Percentiles rank a stretch among this genome's conserved stretches.
Evolutionary conservation across 768 basidiomycete genomes (phyloP).

Genomic region (Kondoa subrosea): DNA sequence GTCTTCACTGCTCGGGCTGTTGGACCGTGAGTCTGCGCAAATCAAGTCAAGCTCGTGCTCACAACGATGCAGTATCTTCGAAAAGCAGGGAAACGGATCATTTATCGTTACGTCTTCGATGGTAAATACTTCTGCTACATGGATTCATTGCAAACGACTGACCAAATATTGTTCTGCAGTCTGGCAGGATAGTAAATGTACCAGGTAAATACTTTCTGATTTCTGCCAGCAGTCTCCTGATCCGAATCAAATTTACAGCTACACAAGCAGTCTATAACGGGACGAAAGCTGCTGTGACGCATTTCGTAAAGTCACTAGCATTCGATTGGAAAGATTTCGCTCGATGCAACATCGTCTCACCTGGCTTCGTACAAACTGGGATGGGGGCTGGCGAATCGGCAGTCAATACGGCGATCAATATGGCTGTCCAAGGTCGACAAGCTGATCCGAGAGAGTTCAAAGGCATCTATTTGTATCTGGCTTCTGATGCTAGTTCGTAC

Average conservation of each 20-base stretch:
- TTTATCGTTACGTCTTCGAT: conserved; percentile 26
- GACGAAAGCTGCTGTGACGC: conserved; percentile 31
- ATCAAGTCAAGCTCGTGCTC: too few species aligned
- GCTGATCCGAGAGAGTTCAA: conserved; percentile 16
- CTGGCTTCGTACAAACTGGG: conserved; percentile 10
- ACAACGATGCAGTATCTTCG: too few species aligned
- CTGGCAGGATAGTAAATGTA: neutral
- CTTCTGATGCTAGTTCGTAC: conserved; percentile 31
- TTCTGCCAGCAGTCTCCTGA: neutral
- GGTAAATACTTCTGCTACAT: conserved; percentile 18
- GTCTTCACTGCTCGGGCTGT: conserved; percentile 14
- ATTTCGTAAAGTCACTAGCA: conserved; percentile 31
- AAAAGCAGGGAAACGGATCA: conserved; percentile 24
- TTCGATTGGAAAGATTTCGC: conserved; percentile 32
- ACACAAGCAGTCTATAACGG: conserved; percentile 29
- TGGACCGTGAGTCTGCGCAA: too few species aligned
- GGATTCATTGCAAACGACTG: too few species aligned
- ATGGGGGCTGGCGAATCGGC: conserved; percentile 3
- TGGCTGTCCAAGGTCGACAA: conserved; percentile 22
- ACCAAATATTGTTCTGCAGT: too few species aligned
- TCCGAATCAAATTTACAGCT: neutral
- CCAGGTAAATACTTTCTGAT: too few species aligned
- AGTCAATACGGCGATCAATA: neutral
- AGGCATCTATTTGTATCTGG: conserved; percentile 29
- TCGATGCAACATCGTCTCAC: conserved; percentile 29